A percentile compares a stretch with the other conserved stretches of the same genome.
phyloP scores from a whole-genome alignment of 495 filamentous ascomycete species.

The Durotheca rogersii region DNA sequence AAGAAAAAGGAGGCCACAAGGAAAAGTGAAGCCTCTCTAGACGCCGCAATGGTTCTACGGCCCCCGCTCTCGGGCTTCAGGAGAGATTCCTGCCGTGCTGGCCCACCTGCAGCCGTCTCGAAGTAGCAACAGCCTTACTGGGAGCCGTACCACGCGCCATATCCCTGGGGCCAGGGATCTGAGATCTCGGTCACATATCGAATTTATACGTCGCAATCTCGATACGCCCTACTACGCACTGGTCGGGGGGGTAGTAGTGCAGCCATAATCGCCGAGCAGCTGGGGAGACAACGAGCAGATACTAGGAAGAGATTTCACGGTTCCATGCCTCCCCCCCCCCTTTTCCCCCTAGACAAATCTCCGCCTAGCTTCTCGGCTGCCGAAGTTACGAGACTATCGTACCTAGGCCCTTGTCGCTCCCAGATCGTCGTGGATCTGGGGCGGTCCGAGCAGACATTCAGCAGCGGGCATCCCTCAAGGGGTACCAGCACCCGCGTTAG shows the following conservation, averaged over 20 bases:
- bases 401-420: background rate
- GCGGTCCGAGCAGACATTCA: constrained; percentile 3
- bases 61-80: constrained; percentile 2
- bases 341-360: constrained; percentile 16
- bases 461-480: background rate
- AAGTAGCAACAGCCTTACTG: constrained; percentile 14
- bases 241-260: constrained; percentile 2
- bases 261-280: background rate
- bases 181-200: constrained; percentile 23
- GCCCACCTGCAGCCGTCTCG: constrained; percentile 3
- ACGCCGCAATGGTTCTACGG: constrained; percentile 9
- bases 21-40: too few species aligned
- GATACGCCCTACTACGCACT: constrained; percentile 1
- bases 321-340: constrained; percentile 3
- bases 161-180: constrained; percentile 17
- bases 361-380: constrained; percentile 17
- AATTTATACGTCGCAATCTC: constrained; percentile 1
- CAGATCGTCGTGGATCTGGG: constrained; percentile 9
- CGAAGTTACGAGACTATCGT: background rate
- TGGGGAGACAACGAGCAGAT: background rate
- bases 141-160: constrained; percentile 2
- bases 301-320: background rate
- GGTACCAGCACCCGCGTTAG: constrained; percentile 1
- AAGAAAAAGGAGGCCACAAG: too few species aligned
- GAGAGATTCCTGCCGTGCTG: constrained; percentile 9